Base-by-base conservation (phyloP, 768 basidiomycete species). In the Pleurotus eryngii region DNA sequence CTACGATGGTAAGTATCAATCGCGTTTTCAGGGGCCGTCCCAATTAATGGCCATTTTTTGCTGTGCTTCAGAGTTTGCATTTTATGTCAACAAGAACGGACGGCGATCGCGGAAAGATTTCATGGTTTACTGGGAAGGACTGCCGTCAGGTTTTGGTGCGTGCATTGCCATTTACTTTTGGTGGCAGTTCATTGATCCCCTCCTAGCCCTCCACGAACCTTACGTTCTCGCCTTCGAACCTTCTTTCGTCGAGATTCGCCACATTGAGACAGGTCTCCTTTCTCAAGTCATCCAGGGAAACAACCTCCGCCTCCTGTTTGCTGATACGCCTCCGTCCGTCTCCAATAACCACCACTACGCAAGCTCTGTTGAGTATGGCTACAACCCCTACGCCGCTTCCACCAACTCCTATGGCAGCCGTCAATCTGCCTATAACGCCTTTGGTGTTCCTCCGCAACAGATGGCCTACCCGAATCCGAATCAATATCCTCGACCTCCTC, bases 191-290 rank as follows among this genome's bases (percentile, higher is more conserved):
- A 17, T 24, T 55, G 47, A 63, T 50, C 54, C 24, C 5, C 46
- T 47, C n/a, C 20, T 58, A 98, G 96, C 96, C 1, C 82, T 98
- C 11, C 92, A 95, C 67, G 95, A 95, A 73, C 96, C 97, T 1
- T 99, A 94, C 70, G 92, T 98, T 24, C 78, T 99, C 49, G 97
- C 96, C 0, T 95, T 99, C 67, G 97, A 98, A 68, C 89, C 95
- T 4, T 89, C 89, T 0, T 99, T 99, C 68, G 89, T 98, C 65
- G 97, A 99, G 72, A 89, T 99, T 49, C 87, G 95, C 27, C 91
- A 98, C 67, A 93, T 99, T 56, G 93, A 96, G 67, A 94, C 89
- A 1, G 95, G 97, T 9, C 74, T 84, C 38, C 82, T 98, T 70
- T 87, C 91, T 22, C 97, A 99, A 76, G 91, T 99, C 64, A 97